Percentiles rank a stretch among this genome's conserved stretches.
phyloP scores from a whole-genome alignment of 441 rosid species.

The Arabidopsis lyrata region DNA sequence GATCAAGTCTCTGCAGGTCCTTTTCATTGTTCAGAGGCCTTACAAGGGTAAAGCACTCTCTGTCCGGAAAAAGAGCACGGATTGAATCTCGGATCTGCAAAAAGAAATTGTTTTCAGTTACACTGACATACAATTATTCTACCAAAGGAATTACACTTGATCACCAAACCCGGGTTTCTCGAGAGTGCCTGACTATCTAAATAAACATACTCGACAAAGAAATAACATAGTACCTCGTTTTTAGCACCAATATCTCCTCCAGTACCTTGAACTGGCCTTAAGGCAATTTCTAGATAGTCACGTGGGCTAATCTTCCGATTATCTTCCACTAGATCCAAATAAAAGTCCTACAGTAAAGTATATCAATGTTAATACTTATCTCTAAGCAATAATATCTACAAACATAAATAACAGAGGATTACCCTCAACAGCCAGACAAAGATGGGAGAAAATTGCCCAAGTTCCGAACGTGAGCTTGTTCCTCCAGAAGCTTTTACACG shows the following conservation, averaged over 20 bases:
- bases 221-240: constrained; percentile 75
- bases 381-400: not conserved
- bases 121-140: not conserved
- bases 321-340: constrained; percentile 88
- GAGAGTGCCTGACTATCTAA: constrained; percentile 8
- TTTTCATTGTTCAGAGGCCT: constrained; percentile 89
- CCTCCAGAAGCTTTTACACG: constrained; percentile 94
- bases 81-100: constrained; percentile 86
- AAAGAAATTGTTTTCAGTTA: constrained; percentile 24
- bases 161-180: constrained; percentile 20
- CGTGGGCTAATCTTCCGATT: constrained; percentile 88
- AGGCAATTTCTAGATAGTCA: constrained; percentile 94
- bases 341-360: constrained; percentile 75
- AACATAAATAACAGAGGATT: constrained; percentile 31
- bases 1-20: constrained; percentile 91
- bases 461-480: constrained; percentile 74
- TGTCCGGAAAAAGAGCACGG: constrained; percentile 92
- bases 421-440: constrained; percentile 99
- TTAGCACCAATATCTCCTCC: constrained; percentile 87
- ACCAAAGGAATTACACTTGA: constrained; percentile 8
- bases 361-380: constrained; percentile 21
- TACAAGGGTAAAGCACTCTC: constrained; percentile 92
- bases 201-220: constrained; percentile 12
- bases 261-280: constrained; percentile 84
- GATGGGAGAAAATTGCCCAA: constrained; percentile 96